Base-by-base conservation (phyloP, 2,329 filamentous ascomycete genomes). In the Xylaria multiplex region DNA sequence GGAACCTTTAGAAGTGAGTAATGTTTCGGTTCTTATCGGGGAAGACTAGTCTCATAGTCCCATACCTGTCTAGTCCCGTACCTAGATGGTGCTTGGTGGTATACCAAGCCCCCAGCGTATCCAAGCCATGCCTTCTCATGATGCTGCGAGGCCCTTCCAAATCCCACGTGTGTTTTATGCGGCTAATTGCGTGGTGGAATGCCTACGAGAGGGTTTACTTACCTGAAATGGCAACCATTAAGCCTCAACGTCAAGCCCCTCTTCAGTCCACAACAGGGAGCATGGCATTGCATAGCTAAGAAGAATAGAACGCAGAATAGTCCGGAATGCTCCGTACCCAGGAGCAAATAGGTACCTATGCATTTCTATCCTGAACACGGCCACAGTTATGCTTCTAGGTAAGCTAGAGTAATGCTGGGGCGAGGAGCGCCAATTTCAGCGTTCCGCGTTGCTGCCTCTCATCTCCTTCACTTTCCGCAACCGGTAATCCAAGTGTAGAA, bases 311-410 rank as follows among this genome's bases (percentile, higher is more conserved):
- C 45, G 46, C 43, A 60, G 57, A 57, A 61, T 35, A 54, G 62
- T 53, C 42, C 71, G 73, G 73, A 75, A 75, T 76, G 71, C 69
- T 71, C 71, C 67, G 70, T 70, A 43, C 67, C 62, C 66, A 67
- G 68, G 59, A 72, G 57, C 55, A 24, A 62, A 24, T 52, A 50
- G 60, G 59, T 49, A 56, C 42, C 52, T 63, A 45, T 52, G 61
- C 55, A 48, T 63, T 48, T 55, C 60, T 49, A 24, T 53, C 70
- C 73, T 64, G 73, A 72, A 76, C 70, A 72, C 73, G 73, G 72
- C 65, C 62, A 69, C 60, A 54, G 52, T 60, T 64, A 59, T 50
- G 55, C 70, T 67, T 64, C 67, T 68, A 69, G 60, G 67, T 71
- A 62, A 68, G 46, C 59, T 71, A 71, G 68, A 65, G 64, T 68